Conservation (phyloP, 2,329 filamentous ascomycete species). For the Alternaria sp. region DNA sequence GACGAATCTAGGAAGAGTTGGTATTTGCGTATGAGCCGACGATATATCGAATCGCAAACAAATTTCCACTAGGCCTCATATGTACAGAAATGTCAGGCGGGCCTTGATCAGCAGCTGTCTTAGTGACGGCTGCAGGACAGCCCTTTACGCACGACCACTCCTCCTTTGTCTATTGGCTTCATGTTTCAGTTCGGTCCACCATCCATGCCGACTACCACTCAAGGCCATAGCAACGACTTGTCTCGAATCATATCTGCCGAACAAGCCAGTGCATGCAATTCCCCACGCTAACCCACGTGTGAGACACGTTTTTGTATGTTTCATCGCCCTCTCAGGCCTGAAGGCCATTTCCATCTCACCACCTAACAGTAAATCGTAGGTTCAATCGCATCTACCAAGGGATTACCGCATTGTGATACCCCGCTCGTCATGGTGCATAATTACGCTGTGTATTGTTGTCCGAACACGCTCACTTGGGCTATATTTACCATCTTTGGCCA, state of each 20-base stretch:
- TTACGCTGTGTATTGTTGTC: constrained; percentile 21
- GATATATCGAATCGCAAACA: constrained; percentile 1
- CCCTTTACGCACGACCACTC: constrained; percentile 5
- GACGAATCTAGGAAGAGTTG: constrained; percentile 15
- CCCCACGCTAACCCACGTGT: constrained; percentile 17
- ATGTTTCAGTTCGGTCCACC: not conserved
- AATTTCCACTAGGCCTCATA: not conserved
- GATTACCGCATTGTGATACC: constrained; percentile 21
- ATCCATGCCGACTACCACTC: not conserved
- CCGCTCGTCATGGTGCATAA: constrained; percentile 23
- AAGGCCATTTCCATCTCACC: constrained; percentile 13
- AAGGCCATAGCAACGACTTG: not conserved
- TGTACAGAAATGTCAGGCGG: not conserved
- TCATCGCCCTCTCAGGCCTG: constrained; percentile 24
- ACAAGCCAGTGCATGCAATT: constrained; percentile 15
- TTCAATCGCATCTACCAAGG: constrained; percentile 17
- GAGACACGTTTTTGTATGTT: constrained; percentile 15
- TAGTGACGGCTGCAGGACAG: constrained; percentile 4
- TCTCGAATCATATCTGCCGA: not conserved
- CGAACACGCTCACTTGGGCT: constrained; percentile 25
- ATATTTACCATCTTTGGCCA: constrained; percentile 29
- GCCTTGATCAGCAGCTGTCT: not conserved
- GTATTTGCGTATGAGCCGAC: not conserved
- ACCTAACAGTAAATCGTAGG: constrained; percentile 11
- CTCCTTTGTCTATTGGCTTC: constrained; percentile 7